Conservation (phyloP, 768 basidiomycete species). For the Tylopilus felleus region DNA sequence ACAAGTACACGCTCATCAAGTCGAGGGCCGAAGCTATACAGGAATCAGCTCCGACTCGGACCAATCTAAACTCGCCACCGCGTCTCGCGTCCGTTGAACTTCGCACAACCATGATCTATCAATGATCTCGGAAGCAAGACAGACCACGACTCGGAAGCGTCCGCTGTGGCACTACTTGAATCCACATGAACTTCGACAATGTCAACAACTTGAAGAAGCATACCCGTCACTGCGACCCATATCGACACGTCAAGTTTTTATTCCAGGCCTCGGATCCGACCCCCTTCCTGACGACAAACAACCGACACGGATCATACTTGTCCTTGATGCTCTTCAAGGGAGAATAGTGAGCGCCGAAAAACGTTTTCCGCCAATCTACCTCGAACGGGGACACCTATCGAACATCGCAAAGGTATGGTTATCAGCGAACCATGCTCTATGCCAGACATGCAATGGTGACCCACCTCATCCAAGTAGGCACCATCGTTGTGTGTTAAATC, state of each 20-base stretch:
- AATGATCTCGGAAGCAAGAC: neutral
- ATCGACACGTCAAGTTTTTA: no score
- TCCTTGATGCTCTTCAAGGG: slow-evolving; percentile 41
- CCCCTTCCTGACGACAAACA: slow-evolving; percentile 46
- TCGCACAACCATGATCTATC: neutral
- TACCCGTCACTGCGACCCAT: no score
- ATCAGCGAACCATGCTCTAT: neutral
- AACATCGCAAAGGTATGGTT: neutral
- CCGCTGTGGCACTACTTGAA: neutral
- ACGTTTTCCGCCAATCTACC: slow-evolving; percentile 38
- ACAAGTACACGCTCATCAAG: neutral
- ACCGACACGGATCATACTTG: slow-evolving; percentile 41
- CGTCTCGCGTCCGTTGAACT: neutral
- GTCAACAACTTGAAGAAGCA: no score
- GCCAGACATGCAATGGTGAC: neutral
- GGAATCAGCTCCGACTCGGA: neutral
- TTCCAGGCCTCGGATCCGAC: slow-evolving; percentile 31
- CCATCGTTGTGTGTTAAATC: slow-evolving; percentile 34
- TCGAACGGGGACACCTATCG: slow-evolving; percentile 44
- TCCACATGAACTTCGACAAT: no score
- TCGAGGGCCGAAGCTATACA: neutral
- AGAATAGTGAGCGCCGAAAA: slow-evolving; percentile 45
- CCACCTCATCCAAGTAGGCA: slow-evolving; percentile 49
- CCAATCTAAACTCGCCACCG: neutral
- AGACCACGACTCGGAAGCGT: no score